A percentile compares a stretch with the other conserved stretches of the same genome.
These are phyloP conservation scores for cucumber (Cucumis sativus) DNA, from an alignment of 306 rosid genomes.

Conservation along the genomic window Cucumber_9930_V3 NC_026657.2:30012501-30013000, in stretches of 20 bases:
- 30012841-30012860: too few species aligned
- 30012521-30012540: too few species aligned
- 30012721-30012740: neutral
- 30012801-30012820: too few species aligned
- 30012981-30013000: too few species aligned
- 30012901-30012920: too few species aligned
- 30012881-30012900: too few species aligned
- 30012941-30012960: too few species aligned
- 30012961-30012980: too few species aligned
- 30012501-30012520: neutral
- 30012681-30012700: neutral
- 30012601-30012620: neutral
- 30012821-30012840: too few species aligned
- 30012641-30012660: neutral
- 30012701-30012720: neutral
- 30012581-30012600: neutral
- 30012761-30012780: neutral
- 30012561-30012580: neutral
- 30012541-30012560: neutral
- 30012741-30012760: neutral
- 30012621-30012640: neutral
- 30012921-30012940: too few species aligned
- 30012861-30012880: too few species aligned
- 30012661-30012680: neutral
- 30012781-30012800: neutral